A percentile compares a stretch with the other conserved stretches of the same genome.
phyloP scores from a whole-genome alignment of 108 stramenopile species.

The Discostella stelligeroides region DNA sequence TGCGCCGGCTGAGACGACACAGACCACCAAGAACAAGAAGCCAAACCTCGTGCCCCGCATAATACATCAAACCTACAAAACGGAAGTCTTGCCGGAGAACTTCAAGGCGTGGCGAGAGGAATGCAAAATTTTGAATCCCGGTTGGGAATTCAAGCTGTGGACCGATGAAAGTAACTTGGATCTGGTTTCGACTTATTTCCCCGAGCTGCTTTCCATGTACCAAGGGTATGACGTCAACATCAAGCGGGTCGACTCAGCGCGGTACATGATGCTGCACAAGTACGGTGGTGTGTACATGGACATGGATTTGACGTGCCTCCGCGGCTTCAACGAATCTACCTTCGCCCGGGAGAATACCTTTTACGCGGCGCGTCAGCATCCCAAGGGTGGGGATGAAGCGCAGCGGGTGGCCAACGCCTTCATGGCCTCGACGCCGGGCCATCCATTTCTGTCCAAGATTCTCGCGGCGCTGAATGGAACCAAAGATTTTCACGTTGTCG shows the following conservation, averaged over 20 bases:
- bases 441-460: too few relatives aligned
- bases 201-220: constrained; percentile 37
- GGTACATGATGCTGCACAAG: constrained; percentile 48
- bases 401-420: too few relatives aligned
- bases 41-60: constrained; percentile 6
- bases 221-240: constrained; percentile 36
- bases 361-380: too few relatives aligned
- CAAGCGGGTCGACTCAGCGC: constrained; percentile 54
- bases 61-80: constrained; percentile 18
- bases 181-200: constrained; percentile 33
- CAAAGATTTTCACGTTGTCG: too few relatives aligned
- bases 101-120: neutral
- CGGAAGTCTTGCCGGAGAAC: neutral
- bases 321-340: too few relatives aligned
- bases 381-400: too few relatives aligned
- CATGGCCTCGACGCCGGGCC: too few relatives aligned
- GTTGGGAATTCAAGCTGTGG: constrained; percentile 29
- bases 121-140: neutral
- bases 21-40: too few relatives aligned
- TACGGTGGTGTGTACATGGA: constrained; percentile 27
- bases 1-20: too few relatives aligned
- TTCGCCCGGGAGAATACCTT: too few relatives aligned
- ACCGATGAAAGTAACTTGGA: constrained; percentile 44
- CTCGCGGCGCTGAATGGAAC: too few relatives aligned
- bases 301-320: too few relatives aligned